phyloP scores from a whole-genome alignment of 805 yeast genomes.

The Wickerhamiella qilinensis region DNA sequence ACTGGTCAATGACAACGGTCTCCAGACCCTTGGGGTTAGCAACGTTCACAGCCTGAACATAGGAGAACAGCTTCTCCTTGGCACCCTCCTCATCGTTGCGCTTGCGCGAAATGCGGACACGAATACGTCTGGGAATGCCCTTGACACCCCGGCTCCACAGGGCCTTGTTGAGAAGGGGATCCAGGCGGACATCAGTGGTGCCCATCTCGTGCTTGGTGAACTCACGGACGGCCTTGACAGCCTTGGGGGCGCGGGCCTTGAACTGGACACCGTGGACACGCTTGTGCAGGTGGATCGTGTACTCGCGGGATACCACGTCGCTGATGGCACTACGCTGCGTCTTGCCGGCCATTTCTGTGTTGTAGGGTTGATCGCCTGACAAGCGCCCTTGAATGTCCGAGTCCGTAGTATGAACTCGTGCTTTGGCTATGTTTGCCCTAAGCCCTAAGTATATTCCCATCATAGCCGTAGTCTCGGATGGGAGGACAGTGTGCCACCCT shows the following conservation, averaged over 20 bases:
- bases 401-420: no score
- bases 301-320: constrained; percentile 99
- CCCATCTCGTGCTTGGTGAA: constrained; percentile 99
- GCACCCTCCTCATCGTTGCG: constrained; percentile 99
- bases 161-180: constrained; percentile 95
- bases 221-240: constrained; percentile 98
- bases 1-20: constrained; percentile 89
- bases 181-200: constrained; percentile 96
- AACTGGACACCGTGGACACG: constrained; percentile 97
- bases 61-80: constrained; percentile 91
- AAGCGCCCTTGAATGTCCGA: no score
- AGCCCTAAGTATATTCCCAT: background rate
- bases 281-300: constrained; percentile 99
- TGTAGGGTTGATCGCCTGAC: no score
- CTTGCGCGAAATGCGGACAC: constrained; percentile 98
- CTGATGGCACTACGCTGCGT: constrained; percentile 51
- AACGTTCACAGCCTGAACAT: constrained; percentile 93
- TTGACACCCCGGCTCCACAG: constrained; percentile 99
- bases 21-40: constrained; percentile 93
- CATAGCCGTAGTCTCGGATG: background rate
- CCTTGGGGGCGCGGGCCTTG: constrained; percentile 99
- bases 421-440: no score
- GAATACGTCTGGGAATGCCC: constrained; percentile 96
- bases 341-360: constrained; percentile 25
- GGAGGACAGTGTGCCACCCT: background rate